Percentiles rank a stretch among this genome's conserved stretches.
Evolutionary conservation across 192 early-diverging fungal species (phyloP).

Genomic region (Podila epicladia): DNA sequence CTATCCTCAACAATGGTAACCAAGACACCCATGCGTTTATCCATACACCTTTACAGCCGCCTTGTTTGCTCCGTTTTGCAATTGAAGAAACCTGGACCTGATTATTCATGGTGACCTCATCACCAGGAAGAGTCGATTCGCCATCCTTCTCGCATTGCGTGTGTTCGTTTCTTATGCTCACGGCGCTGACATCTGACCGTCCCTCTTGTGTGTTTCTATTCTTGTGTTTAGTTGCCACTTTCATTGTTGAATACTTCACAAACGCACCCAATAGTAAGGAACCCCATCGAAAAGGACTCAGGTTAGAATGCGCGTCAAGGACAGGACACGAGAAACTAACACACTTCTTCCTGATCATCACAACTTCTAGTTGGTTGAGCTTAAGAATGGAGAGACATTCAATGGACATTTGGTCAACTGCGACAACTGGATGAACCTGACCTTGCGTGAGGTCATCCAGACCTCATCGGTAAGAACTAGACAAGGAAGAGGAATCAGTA

Average conservation of each 20-base stretch:
- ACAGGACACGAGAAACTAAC: not conserved
- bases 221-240: constrained; percentile 80
- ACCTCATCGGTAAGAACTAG: constrained; percentile 75
- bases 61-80: not conserved
- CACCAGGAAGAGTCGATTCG: constrained; percentile 8
- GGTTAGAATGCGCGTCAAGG: not conserved
- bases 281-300: not conserved
- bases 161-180: not conserved
- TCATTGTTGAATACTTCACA: constrained; percentile 90
- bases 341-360: constrained; percentile 3
- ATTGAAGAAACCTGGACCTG: not conserved
- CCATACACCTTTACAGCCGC: too few species aligned
- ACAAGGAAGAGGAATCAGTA: too few species aligned
- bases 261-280: constrained; percentile 82
- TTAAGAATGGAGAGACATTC: constrained; percentile 98
- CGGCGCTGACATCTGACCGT: not conserved
- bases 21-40: too few species aligned
- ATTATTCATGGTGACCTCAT: too few species aligned
- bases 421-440: constrained; percentile 99
- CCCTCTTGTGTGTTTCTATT: not conserved
- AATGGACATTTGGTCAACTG: constrained; percentile 97
- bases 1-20: not conserved
- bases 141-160: not conserved
- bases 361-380: constrained; percentile 79
- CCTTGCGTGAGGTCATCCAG: constrained; percentile 92